A percentile compares a stretch with the other conserved stretches of the same genome.
Evolutionary conservation across 2,329 filamentous ascomycete genomes (phyloP).

Genomic region (Dothiorella sarmentorum): DNA sequence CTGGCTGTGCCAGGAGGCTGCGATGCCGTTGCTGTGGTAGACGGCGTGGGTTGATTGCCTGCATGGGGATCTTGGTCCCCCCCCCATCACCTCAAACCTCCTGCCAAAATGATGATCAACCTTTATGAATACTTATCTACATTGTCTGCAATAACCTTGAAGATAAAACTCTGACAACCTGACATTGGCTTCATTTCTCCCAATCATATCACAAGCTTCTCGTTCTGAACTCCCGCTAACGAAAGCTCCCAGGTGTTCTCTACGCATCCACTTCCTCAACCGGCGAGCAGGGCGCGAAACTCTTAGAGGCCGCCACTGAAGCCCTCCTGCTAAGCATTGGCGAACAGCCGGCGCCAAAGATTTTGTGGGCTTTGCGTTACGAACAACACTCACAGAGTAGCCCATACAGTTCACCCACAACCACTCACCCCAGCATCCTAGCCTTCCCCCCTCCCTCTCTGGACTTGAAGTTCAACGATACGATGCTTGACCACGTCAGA

Average conservation of each 20-base stretch:
- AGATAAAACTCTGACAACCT: conserved; percentile 88
- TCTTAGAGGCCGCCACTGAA: conserved; percentile 42
- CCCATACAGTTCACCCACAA: conserved; percentile 29
- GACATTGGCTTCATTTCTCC: conserved; percentile 51
- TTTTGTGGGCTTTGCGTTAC: conserved; percentile 55
- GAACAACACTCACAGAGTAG: conserved; percentile 41
- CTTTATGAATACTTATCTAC: conserved; percentile 98
- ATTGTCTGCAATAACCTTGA: conserved; percentile 96
- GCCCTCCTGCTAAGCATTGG: conserved; percentile 41
- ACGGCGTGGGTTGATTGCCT: no score
- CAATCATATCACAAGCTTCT: conserved; percentile 20
- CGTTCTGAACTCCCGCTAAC: conserved; percentile 21
- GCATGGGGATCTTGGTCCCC: background rate
- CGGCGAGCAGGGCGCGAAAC: conserved; percentile 32
- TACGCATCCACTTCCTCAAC: conserved; percentile 50
- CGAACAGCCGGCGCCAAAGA: conserved; percentile 32
- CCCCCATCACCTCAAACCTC: conserved; percentile 18
- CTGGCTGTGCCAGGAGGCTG: no score
- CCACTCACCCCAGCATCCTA: conserved; percentile 44
- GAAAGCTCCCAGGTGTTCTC: conserved; percentile 50
- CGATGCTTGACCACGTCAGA: conserved; percentile 62
- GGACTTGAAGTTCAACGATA: conserved; percentile 65
- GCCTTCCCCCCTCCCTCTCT: conserved; percentile 58
- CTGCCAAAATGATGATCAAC: conserved; percentile 75
- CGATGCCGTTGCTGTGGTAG: no score